These are phyloP conservation scores for Bipolaris cookei DNA, from an alignment of 2,329 filamentous ascomycete species.

Conservation along the genomic window DNA sequence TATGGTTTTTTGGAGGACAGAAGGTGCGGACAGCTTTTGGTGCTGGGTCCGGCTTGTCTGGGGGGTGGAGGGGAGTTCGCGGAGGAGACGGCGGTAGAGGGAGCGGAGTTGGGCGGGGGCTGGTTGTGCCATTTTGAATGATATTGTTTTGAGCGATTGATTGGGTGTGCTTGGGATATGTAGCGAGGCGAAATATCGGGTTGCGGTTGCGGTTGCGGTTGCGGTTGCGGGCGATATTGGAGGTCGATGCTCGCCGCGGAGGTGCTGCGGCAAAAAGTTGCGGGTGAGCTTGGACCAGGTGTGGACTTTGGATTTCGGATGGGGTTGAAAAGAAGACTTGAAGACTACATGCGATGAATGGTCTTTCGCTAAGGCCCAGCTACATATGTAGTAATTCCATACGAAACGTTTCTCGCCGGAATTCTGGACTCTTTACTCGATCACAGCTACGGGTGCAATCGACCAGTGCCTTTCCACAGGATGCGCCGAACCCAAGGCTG, in stretches of 20 bases:
- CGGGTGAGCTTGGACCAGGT: conserved; percentile 30
- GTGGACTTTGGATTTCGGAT: conserved; percentile 15
- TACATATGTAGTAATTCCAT: conserved; percentile 34
- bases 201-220: background rate
- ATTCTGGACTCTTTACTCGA: conserved; percentile 3
- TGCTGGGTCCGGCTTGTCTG: conserved; percentile 43
- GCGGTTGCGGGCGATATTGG: background rate
- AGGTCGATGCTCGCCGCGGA: conserved; percentile 20
- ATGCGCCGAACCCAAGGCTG: conserved; percentile 5
- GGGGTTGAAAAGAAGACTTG: background rate
- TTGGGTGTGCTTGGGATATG: background rate
- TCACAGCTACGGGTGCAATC: conserved; percentile 7
- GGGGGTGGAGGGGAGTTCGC: conserved; percentile 80
- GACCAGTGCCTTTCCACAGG: conserved; percentile 10
- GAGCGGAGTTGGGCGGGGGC: conserved; percentile 65
- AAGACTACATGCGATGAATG: conserved; percentile 15
- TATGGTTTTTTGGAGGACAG: conserved; percentile 73
- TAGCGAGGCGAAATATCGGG: background rate
- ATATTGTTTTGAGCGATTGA: background rate
- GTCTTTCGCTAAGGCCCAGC: conserved; percentile 13
- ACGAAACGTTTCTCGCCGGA: conserved; percentile 9
- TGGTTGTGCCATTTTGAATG: conserved; percentile 42
- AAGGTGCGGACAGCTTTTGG: conserved; percentile 60
- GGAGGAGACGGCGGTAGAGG: conserved; percentile 85
- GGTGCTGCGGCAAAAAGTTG: conserved; percentile 40